A percentile compares a stretch with the other conserved stretches of the same genome.
These are phyloP conservation scores for Vanilla planifolia DNA, from an alignment of 106 monocot species.

Conservation along the genomic window DNA sequence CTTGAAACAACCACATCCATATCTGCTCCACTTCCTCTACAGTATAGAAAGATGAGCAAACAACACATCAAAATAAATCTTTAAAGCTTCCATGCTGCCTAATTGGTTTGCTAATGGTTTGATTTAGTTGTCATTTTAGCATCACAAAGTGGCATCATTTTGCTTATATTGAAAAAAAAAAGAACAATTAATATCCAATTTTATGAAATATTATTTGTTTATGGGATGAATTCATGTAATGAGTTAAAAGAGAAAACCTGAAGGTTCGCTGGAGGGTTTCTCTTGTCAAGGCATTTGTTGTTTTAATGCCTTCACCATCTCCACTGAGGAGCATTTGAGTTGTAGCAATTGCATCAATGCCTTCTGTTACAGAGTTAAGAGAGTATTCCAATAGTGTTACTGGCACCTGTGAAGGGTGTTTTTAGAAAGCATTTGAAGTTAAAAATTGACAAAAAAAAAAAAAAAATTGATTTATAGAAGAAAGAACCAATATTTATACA, in stretches of 20 bases:
- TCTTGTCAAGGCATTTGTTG: conserved; percentile 49
- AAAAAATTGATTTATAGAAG: too few species aligned
- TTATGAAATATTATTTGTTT: too few species aligned
- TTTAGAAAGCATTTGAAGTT: too few species aligned
- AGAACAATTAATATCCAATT: too few species aligned
- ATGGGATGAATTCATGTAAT: background rate
- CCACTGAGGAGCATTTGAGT: conserved; percentile 70
- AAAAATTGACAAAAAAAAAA: too few species aligned
- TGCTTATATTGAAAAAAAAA: too few species aligned
- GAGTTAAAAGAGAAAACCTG: conserved; percentile 32
- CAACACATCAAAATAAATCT: too few species aligned
- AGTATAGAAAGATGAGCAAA: background rate
- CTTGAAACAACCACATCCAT: conserved; percentile 92
- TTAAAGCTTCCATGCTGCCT: too few species aligned
- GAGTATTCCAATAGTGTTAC: conserved; percentile 69
- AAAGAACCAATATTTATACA: too few species aligned
- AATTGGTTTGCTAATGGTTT: too few species aligned
- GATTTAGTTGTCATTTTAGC: too few species aligned
- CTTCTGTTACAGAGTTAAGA: conserved; percentile 74
- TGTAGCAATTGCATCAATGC: conserved; percentile 89
- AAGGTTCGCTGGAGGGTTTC: conserved; percentile 42
- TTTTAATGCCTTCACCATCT: conserved; percentile 17
- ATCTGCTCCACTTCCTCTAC: conserved; percentile 77
- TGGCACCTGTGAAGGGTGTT: conserved; percentile 43
- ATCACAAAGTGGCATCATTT: too few species aligned